Evolutionary conservation across 345 rosid genomes (phyloP).

Genomic region (Hirschfeldia incana): DNA sequence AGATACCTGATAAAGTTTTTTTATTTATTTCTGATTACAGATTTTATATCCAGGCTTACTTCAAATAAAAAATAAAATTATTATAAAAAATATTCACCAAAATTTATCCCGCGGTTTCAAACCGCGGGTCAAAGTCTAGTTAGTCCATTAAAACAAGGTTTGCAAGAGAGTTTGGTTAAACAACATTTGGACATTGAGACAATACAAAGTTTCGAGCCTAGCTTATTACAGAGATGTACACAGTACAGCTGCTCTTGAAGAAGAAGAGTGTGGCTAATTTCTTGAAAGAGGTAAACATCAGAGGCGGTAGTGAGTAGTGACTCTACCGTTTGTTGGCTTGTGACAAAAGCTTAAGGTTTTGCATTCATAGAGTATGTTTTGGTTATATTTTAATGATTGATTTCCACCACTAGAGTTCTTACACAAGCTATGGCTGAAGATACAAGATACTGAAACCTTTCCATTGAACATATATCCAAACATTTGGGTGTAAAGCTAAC

Average conservation of each 20-base stretch:
- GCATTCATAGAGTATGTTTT: slow-evolving; percentile 22
- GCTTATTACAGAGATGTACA: slow-evolving; percentile 51
- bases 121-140: too few species aligned
- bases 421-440: too few species aligned
- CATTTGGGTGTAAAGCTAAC: slow-evolving; percentile 1
- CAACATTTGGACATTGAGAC: slow-evolving; percentile 58
- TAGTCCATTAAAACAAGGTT: not conserved
- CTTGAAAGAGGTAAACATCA: too few species aligned
- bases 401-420: slow-evolving; percentile 4
- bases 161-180: too few species aligned
- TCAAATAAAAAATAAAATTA: too few species aligned
- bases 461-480: slow-evolving; percentile 16
- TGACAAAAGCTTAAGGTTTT: not conserved
- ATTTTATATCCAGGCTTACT: too few species aligned
- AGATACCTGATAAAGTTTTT: too few species aligned
- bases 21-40: too few species aligned
- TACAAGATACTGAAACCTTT: slow-evolving; percentile 1
- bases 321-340: too few species aligned
- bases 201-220: slow-evolving; percentile 42
- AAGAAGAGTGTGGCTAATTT: slow-evolving; percentile 20
- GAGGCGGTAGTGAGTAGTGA: too few species aligned
- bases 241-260: slow-evolving; percentile 48
- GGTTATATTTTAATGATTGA: slow-evolving; percentile 4
- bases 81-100: too few species aligned
- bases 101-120: too few species aligned